Evolutionary conservation across 495 filamentous ascomycete genomes (phyloP).

Genomic region (Penicillium robsamsonii): DNA sequence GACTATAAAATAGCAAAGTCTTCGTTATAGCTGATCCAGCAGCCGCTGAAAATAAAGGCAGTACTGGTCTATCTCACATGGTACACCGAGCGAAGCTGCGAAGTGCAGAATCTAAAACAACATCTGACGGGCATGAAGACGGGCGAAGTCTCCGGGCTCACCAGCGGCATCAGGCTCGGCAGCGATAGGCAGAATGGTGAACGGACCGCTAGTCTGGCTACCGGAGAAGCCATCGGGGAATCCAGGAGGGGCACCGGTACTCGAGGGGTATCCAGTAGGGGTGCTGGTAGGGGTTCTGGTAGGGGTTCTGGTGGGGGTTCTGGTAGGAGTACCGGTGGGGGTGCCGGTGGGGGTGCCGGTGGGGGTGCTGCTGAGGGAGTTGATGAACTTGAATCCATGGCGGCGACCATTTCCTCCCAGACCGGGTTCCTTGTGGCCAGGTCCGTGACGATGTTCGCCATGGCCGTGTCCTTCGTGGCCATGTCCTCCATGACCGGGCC

Average conservation of each 20-base stretch:
- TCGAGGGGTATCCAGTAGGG: slow-evolving; percentile 5
- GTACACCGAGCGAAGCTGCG: slow-evolving; percentile 10
- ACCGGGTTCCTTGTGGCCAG: background rate
- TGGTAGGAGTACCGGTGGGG: background rate
- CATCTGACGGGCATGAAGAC: slow-evolving; percentile 32
- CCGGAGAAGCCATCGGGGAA: slow-evolving; percentile 1
- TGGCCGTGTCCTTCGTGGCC: background rate
- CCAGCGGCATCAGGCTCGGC: slow-evolving; percentile 6
- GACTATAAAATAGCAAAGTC: background rate
- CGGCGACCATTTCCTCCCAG: background rate
- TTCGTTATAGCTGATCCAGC: slow-evolving; percentile 24
- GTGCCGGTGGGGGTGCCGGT: no score
- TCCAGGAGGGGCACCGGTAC: slow-evolving; percentile 9
- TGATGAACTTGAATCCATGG: background rate
- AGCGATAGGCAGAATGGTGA: slow-evolving; percentile 3
- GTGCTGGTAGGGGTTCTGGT: background rate
- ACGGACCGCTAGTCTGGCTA: slow-evolving; percentile 2
- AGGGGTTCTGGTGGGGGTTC: background rate
- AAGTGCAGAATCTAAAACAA: slow-evolving; percentile 19
- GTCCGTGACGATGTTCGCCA: background rate
- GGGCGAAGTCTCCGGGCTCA: slow-evolving; percentile 16
- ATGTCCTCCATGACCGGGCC: background rate
- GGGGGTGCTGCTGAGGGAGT: background rate
- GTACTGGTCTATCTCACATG: slow-evolving; percentile 16
- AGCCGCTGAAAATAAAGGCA: slow-evolving; percentile 14